Base-by-base conservation (phyloP, 345 rosid genomes). In the Pugionium dolabratum region DNA sequence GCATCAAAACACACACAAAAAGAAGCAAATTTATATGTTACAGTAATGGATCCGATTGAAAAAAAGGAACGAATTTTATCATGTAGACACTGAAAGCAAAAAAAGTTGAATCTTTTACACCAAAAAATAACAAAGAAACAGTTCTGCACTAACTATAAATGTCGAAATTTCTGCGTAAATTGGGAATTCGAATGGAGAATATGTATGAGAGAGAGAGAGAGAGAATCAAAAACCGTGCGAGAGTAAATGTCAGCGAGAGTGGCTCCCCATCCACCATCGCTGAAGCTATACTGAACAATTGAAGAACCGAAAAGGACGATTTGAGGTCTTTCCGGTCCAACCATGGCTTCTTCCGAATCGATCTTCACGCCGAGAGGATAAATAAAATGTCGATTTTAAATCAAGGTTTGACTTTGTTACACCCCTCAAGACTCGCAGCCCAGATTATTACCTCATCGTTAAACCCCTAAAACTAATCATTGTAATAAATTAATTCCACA, bases 281-380 rank as follows among this genome's bases (percentile, higher is more conserved):
- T 35, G 79, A 72, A 93, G 78, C 96, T 81, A 36, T 69, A 76
- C 68, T 93, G 94, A 69, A 89, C 98, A 29, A 92, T 87, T 69
- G 98, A 92, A 3, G 98, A 92, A 25, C 98, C 98, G 31, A 92
- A 93, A n/a, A 90, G 92, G 5, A 88, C 95, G 61, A 90, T 82
- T 71, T 83, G 87, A 44, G 97, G 98, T 71, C 98, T 78, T 64
- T 31, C 70, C 1, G 94, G 92, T 54, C 98, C 97, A 58, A 84
- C 89, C 98, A 93, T 92, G 42, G 60, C 77, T 66, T 39, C 45
- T 33, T 62, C 46, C 18, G 18, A 18, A 18, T 18, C 18, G 18
- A 18, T 18, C 18, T 18, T 18, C 18, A 18, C 18, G 18, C 18
- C 18, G 18, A 18, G 18, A 18, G 0, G 18, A 18, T 18, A 18